Conservation (phyloP, 2,329 filamentous ascomycete species). For the Xylaria hypoxylon region DNA sequence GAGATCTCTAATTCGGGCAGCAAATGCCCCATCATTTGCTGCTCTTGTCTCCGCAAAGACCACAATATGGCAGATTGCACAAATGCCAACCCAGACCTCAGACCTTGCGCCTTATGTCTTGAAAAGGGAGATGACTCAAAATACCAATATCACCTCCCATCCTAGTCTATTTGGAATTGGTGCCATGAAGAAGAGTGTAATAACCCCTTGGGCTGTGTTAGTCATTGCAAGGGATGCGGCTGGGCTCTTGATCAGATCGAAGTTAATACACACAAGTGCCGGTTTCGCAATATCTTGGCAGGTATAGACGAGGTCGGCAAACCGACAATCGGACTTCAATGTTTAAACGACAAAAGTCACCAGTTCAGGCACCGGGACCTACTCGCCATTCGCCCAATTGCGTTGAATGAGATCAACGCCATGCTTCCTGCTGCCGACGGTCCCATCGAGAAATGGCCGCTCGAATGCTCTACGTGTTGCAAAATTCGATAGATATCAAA, state of each 20-base stretch:
- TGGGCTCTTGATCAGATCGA: not conserved
- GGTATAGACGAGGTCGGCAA: not conserved
- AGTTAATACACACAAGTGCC: not conserved
- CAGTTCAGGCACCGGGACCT: not conserved
- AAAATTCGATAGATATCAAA: too few relatives aligned
- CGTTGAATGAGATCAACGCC: too few relatives aligned
- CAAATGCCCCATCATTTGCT: too few relatives aligned
- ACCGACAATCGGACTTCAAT: not conserved
- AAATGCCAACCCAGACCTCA: not conserved
- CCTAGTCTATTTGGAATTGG: not conserved
- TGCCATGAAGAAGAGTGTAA: not conserved
- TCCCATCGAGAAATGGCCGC: not conserved
- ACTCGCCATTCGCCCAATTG: too few relatives aligned
- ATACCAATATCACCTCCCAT: not conserved
- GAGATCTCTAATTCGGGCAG: too few relatives aligned
- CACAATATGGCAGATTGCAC: too few relatives aligned
- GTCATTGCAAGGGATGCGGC: not conserved
- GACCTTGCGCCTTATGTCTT: not conserved
- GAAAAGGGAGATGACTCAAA: not conserved
- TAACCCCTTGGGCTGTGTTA: not conserved
- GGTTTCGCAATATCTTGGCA: not conserved
- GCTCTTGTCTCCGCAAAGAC: too few relatives aligned
- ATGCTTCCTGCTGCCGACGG: not conserved
- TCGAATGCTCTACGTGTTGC: not conserved
- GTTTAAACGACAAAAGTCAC: not conserved